These are phyloP conservation scores for Aspergillus eucalypticola DNA, from an alignment of 2,329 filamentous ascomycete genomes.

Conservation along the genomic window DNA sequence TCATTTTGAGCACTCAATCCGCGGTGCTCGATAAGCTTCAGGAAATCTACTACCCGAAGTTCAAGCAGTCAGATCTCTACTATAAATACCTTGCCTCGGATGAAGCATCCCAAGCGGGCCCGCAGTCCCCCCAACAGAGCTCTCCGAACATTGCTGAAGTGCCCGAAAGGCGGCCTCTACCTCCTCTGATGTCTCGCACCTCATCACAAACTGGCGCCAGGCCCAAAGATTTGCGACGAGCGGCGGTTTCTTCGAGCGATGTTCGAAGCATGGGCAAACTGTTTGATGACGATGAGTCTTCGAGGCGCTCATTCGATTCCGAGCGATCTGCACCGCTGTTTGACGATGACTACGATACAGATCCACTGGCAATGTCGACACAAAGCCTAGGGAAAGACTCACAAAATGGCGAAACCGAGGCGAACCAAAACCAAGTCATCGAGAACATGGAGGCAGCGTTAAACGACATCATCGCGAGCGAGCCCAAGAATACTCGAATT, in stretches of 20 bases:
- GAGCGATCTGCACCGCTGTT: slow-evolving; percentile 63
- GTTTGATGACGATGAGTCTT: slow-evolving; percentile 47
- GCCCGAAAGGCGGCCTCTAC: slow-evolving; percentile 42
- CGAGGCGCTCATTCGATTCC: slow-evolving; percentile 72
- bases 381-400: slow-evolving; percentile 76
- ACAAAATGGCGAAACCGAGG: slow-evolving; percentile 52
- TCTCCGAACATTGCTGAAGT: slow-evolving; percentile 26
- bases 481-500: slow-evolving; percentile 50
- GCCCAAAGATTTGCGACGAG: slow-evolving; percentile 57
- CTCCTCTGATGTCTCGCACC: slow-evolving; percentile 49
- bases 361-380: slow-evolving; percentile 73
- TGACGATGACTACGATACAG: slow-evolving; percentile 73
- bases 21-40: slow-evolving; percentile 82
- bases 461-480: slow-evolving; percentile 86
- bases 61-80: slow-evolving; percentile 90
- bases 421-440: slow-evolving; percentile 75
- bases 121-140: slow-evolving; percentile 21
- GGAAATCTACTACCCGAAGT: slow-evolving; percentile 74
- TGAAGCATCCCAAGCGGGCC: slow-evolving; percentile 52
- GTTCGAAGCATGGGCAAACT: slow-evolving; percentile 51
- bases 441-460: slow-evolving; percentile 90
- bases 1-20: slow-evolving; percentile 80
- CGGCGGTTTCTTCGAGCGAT: slow-evolving; percentile 63
- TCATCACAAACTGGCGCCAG: slow-evolving; percentile 49
- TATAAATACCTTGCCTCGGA: slow-evolving; percentile 95